These are phyloP conservation scores for Phyllosticta citrichinensis DNA, from an alignment of 2,329 filamentous ascomycete species.

Conservation along the genomic window DNA sequence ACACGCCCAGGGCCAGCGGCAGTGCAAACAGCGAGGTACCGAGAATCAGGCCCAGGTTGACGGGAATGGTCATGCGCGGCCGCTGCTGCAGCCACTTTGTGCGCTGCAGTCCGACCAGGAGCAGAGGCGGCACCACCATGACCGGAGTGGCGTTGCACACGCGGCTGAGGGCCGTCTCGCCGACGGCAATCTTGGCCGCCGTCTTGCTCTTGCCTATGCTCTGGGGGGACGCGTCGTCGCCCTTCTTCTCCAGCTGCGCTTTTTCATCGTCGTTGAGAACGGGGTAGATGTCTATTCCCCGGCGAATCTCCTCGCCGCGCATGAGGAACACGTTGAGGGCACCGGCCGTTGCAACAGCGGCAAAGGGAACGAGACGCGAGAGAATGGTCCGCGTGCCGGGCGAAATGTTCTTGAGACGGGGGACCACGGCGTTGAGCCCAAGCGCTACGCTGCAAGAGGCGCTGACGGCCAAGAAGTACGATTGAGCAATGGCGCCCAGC, in stretches of 20 bases:
- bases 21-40: constrained; percentile 79
- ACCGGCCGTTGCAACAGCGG: constrained; percentile 83
- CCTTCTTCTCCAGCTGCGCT: constrained; percentile 51
- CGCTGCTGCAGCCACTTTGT: constrained; percentile 70
- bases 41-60: constrained; percentile 83
- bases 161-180: constrained; percentile 82
- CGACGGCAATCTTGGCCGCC: constrained; percentile 80
- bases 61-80: constrained; percentile 65
- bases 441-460: constrained; percentile 91
- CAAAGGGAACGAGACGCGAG: constrained; percentile 85
- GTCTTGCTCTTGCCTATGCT: constrained; percentile 79
- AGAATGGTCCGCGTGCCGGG: constrained; percentile 68
- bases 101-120: constrained; percentile 76
- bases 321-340: constrained; percentile 95
- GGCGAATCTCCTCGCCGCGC: constrained; percentile 89
- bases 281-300: constrained; percentile 86
- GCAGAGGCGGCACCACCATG: constrained; percentile 87
- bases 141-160: constrained; percentile 93
- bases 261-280: constrained; percentile 64
- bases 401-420: constrained; percentile 65
- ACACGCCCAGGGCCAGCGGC: constrained; percentile 80
- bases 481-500: constrained; percentile 70
- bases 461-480: constrained; percentile 82
- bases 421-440: constrained; percentile 82
- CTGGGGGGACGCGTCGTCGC: constrained; percentile 47